Base-by-base conservation (phyloP, 352 stramenopile species). In the Discostella stelligera region DNA sequence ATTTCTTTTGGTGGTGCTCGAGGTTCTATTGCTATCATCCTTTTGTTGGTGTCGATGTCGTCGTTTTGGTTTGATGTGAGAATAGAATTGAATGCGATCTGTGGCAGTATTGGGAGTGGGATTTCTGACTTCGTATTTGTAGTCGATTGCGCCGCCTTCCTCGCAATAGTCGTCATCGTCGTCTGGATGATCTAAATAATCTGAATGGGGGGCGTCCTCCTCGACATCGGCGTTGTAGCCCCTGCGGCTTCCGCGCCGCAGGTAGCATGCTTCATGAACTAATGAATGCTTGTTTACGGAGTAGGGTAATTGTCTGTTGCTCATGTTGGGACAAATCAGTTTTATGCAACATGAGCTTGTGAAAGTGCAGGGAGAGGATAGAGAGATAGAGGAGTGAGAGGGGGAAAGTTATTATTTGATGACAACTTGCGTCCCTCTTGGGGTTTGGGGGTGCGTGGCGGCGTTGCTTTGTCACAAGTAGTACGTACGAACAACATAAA, bases 201-300 rank as follows among this genome's bases (percentile, higher is more conserved):
- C 32, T 11, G 21, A 18, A 16, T 9, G 53, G 30, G 53, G 16
- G 39, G 49, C n/a, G 20, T 59, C 27, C 27, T 32, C 27, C 27
- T 32, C 23, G 4, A 69, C 18, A 20, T 69, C 62, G 14, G 62
- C 62, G 48, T 52, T 49, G 46, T 69, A 69, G 27, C 62, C 62
- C 41, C 16, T 60, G 0, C 48, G 48, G 48, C 62, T 69, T 50
- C 62, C 62, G 37, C 37, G 37, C 37, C 37, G 11, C 13, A 44
- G 11, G 7, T 10, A 10, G 7, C 7, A 14, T 44, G 37, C 0
- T 44, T 44, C 7, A 13, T 32, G 2, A 44, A 44, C 11, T 13
- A 44, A 44, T 44, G 37, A 44, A 44, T 44, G 37, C 37, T 44
- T 44, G 11, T 1, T 14, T 1, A 44, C 13, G 37, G 37, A 14